A percentile compares a stretch with the other conserved stretches of the same genome.
These are phyloP conservation scores for Vaccinium myrtillus DNA, from an alignment of 148 eudicot species.

Conservation along the genomic window DNA sequence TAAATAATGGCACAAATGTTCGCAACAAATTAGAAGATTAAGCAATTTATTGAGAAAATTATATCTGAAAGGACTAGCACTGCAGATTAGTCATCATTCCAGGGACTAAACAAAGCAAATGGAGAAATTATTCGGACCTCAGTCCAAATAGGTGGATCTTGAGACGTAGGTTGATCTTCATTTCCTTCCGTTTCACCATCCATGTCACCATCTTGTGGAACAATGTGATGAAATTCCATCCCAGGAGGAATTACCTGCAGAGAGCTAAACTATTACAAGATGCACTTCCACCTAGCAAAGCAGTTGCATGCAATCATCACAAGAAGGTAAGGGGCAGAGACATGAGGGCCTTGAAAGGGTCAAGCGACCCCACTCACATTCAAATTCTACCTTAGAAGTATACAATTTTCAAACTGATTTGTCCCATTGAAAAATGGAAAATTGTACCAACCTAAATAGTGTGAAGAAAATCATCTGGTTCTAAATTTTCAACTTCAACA, in stretches of 20 bases:
- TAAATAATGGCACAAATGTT: constrained; percentile 7
- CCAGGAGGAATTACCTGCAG: constrained; percentile 95
- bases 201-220: constrained; percentile 87
- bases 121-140: constrained; percentile 51
- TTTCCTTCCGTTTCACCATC: constrained; percentile 76
- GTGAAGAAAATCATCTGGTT: too few relatives aligned
- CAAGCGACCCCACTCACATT: too few relatives aligned
- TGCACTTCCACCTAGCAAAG: background rate
- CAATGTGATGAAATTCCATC: constrained; percentile 95
- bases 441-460: too few relatives aligned
- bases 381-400: too few relatives aligned
- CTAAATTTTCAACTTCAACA: too few relatives aligned
- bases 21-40: background rate
- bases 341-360: too few relatives aligned
- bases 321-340: background rate
- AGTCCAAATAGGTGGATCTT: constrained; percentile 90
- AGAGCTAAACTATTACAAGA: constrained; percentile 6
- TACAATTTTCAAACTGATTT: too few relatives aligned
- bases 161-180: constrained; percentile 74
- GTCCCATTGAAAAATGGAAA: too few relatives aligned
- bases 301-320: background rate
- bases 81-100: background rate
- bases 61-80: background rate
- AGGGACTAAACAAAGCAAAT: constrained; percentile 3
- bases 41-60: background rate